Evolutionary conservation across 2,329 filamentous ascomycete genomes (phyloP), one percentile per base, ranked within the genome.

Genomic region (Colletotrichum godetiae): DNA sequence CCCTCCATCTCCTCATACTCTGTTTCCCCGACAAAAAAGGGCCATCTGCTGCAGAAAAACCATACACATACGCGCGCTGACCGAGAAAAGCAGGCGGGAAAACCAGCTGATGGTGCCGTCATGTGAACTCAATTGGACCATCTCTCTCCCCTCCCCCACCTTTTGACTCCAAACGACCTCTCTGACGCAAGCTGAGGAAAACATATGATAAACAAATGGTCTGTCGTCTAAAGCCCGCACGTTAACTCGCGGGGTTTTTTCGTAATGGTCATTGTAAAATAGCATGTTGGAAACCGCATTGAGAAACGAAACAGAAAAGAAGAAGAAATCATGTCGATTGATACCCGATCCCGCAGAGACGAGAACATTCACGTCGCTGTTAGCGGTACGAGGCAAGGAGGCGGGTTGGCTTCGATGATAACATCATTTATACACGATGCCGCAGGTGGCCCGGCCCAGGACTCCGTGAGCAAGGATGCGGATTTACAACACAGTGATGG

Each of bases 21-120:
- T 42, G 22, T 42, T 46, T 42, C 24, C 24, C 62, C 61, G 5
- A 35, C 33, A 42, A 42, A 49, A 49, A 27, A 49, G n/a, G 15
- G 22, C 24, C n/a, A 12, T 61, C 49, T 56, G 61, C 46, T 63
- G 62, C 62, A 65, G 62, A 42, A n/a, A 27, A 55, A 22, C 27
- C 4, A 63, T 2, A 27, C 27, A 42, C 37, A 42, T n/a, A 33
- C 62, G 42, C 7, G 42, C 7, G 19, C 33, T 65, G 52, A 56
- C 35, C 49, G 33, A 29, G 52, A 24, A 29, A 57, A 42, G 62
- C 52, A 42, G 52, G 52, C 52, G 52, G 52, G 52, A 49, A 49
- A 49, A 49, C 61, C 61, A 37, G 61, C 61, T 65, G 62, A 65
- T 46, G 52, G 62, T 19, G 62, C 31, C 33, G 62, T 65, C 62